Evolutionary conservation across 306 rosid genomes (phyloP).

Genomic region (Crataegus laevigata): DNA sequence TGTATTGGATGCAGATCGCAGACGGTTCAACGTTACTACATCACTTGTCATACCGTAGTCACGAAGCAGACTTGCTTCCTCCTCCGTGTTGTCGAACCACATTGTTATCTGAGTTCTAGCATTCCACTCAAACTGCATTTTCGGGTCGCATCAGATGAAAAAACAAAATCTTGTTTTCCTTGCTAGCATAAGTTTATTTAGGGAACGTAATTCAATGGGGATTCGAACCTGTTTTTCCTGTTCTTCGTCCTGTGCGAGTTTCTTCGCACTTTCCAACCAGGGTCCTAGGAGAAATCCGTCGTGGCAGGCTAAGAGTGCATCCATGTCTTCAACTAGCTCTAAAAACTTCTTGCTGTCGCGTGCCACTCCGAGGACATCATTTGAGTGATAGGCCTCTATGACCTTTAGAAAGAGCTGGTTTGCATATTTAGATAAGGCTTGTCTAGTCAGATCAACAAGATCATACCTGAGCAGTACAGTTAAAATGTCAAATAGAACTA

Average conservation of each 20-base stretch:
- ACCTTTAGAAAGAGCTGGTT: slow-evolving; percentile 54
- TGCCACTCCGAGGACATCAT: slow-evolving; percentile 28
- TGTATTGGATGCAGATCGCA: neutral
- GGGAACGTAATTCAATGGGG: neutral
- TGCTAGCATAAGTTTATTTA: neutral
- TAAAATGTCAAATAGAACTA: neutral
- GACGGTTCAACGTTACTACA: neutral
- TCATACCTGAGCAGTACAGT: slow-evolving; percentile 50
- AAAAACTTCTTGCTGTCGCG: slow-evolving; percentile 47
- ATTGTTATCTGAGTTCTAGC: slow-evolving; percentile 92
- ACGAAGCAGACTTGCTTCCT: slow-evolving; percentile 76
- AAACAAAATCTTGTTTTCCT: neutral
- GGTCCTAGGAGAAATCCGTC: slow-evolving; percentile 89
- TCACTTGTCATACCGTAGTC: slow-evolving; percentile 57
- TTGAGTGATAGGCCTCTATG: slow-evolving; percentile 54
- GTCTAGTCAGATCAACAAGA: slow-evolving; percentile 81
- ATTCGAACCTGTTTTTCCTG: slow-evolving; percentile 61
- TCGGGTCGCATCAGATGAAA: slow-evolving; percentile 10
- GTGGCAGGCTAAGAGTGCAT: slow-evolving; percentile 67
- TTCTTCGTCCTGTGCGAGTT: slow-evolving; percentile 63
- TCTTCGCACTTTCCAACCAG: slow-evolving; percentile 80
- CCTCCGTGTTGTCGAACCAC: slow-evolving; percentile 85
- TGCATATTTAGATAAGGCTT: slow-evolving; percentile 73
- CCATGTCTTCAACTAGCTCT: slow-evolving; percentile 66
- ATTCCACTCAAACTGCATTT: slow-evolving; percentile 79